Evolutionary conservation across 2,329 filamentous ascomycete genomes (phyloP), one percentile per base, ranked within the genome.

Genomic region (Mariannaea elegans): DNA sequence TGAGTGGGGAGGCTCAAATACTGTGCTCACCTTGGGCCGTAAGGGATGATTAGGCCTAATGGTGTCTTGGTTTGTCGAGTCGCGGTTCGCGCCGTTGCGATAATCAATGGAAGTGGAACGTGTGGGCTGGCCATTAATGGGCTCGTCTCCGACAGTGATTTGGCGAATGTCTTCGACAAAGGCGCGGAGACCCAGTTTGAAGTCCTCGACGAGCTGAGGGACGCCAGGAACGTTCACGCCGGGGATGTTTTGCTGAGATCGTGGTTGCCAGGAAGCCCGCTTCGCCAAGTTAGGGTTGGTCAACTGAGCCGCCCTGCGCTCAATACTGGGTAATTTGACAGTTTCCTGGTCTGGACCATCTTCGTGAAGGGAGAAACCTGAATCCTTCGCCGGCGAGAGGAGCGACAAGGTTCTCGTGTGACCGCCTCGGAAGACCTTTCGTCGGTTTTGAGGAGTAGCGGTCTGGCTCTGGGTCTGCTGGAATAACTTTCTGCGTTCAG

Each of bases 91-190:
- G 36, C 62, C 64, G 61, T 62, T 69, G 29, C 56, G 55, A 32
- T 59, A 61, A 23, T 72, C 69, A 3, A 68, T 53, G 49, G 53
- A 51, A 27, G 52, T 67, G 42, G 65, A 66, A 49, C 67, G 66
- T 29, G 61, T 53, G 32, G 64, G 12, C 27, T 74, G 73, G 13
- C 87, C 89, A 61, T 82, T 87, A 63, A 93, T 87, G 14, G 89
- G 92, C 78, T 99, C 95, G 54, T 99, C 95, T 21, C 95, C 95
- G 7, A 99, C 93, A 0, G 95, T 97, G 13, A 94, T 96, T 77
- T 98, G 95, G 66, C 94, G 86, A 46, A 99, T 87, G 73, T 99
- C 95, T 74, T 98, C 95, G 60, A 97, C 88, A 76, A 99, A 99
- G 1, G 92, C 97, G 87, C 91, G 94, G 47, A 99, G 80, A 2